These are phyloP conservation scores for Trichophyton schoenleinii DNA, from an alignment of 2,329 filamentous ascomycete genomes.

Conservation along the genomic window DNA sequence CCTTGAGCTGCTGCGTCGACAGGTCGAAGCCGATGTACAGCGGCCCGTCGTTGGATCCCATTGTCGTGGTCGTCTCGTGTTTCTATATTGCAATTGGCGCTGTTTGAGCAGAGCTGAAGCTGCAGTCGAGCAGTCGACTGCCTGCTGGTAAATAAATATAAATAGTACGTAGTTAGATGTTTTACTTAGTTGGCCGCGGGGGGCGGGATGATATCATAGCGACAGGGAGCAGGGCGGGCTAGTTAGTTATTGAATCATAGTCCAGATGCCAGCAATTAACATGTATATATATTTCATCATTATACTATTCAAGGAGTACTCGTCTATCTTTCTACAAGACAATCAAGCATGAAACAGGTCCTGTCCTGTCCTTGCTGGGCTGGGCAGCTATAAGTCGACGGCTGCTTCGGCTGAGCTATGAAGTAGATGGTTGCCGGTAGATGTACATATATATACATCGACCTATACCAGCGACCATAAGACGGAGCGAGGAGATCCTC, in stretches of 20 bases:
- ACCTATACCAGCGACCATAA: too few relatives aligned
- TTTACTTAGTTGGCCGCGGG: not conserved
- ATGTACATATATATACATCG: too few relatives aligned
- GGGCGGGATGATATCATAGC: conserved; percentile 2
- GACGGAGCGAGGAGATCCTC: too few relatives aligned
- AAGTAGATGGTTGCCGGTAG: too few relatives aligned
- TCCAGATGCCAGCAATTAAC: not conserved
- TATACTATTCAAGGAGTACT: not conserved
- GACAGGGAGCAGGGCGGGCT: not conserved
- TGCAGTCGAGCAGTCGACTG: too few relatives aligned
- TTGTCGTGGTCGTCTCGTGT: not conserved
- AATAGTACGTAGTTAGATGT: not conserved
- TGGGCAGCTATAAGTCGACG: too few relatives aligned
- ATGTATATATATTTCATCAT: not conserved
- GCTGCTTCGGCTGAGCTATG: too few relatives aligned
- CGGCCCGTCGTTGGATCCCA: conserved; percentile 32
- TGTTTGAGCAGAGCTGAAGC: not conserved
- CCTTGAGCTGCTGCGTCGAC: conserved; percentile 93
- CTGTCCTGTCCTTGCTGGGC: too few relatives aligned
- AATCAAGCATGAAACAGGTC: not conserved
- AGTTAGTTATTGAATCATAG: not conserved
- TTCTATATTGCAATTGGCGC: not conserved
- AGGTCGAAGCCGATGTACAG: conserved; percentile 90
- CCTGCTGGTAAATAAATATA: not conserved
- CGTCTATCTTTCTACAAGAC: not conserved